Evolutionary conservation across 169 alveolate genomes (phyloP), one percentile per base, ranked within the genome.

Genomic region (Plasmodium relictum): DNA sequence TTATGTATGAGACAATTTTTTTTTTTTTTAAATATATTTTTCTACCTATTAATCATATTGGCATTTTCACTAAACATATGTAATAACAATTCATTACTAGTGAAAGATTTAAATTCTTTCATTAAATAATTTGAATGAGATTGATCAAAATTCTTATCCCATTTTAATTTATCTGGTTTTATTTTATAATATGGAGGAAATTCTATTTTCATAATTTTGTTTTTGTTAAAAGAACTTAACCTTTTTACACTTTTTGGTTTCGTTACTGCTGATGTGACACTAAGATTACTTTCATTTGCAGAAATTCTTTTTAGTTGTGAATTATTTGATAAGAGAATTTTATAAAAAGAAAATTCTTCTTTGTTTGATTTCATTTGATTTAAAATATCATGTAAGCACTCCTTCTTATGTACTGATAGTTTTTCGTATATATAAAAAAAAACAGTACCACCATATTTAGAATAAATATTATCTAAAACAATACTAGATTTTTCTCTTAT

Each of bases 171-270:
- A 59, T 85, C 92, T 6, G 66, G 50, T 54, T 85, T 85, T 58
- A 85, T 85, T 70, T 85, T 85, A 50, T 85, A 73, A 50, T 85
- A 12, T 4, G 87, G 39, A n/a, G 92, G 92, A 18, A 85, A 85
- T n/a, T 85, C 92, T 14, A 85, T 69, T 50, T 85, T 85, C n/a
- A 70, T 6, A 0, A 45, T 54, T 65, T 85, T 85, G 7, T 39
- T 70, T 37, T 85, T 85, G 31, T 22, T 70, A n/a, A 70, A 59
- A 20, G 83, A 70, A 41, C 65, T 85, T 26, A 70, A 54, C 20
- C 83, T 52, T 18, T 85, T 85, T 14, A 70, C 41, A 48, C 68
- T 85, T 73, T 63, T 69, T n/a, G 92, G 42, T 44, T 54, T 70
- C 6, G 87, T 58, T 37, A 70, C n/a, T 0, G 74, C 50, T 16